These are phyloP conservation scores for Ascochyta lentis DNA, from an alignment of 2,329 filamentous ascomycete species.

Conservation along the genomic window DNA sequence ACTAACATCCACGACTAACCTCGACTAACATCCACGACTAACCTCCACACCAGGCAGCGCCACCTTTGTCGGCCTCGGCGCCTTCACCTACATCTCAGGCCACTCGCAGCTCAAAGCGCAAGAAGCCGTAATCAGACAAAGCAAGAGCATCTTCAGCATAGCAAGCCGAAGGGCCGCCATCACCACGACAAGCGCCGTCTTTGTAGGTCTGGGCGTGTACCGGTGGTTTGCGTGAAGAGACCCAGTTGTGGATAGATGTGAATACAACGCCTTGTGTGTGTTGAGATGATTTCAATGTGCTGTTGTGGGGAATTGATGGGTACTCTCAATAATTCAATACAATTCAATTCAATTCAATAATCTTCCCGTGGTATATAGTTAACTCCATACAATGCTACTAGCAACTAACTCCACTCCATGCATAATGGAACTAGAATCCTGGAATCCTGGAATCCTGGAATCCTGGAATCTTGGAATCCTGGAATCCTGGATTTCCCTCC, in stretches of 20 bases:
- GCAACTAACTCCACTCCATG: constrained; percentile 31
- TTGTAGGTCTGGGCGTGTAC: constrained; percentile 56
- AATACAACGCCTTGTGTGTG: no score
- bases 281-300: no score
- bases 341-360: constrained; percentile 13
- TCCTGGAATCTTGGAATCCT: no score
- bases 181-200: constrained; percentile 47
- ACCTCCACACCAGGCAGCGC: constrained; percentile 45
- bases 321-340: no score
- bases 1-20: neutral
- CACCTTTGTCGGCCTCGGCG: constrained; percentile 56
- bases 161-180: constrained; percentile 49
- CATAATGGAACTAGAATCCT: constrained; percentile 17
- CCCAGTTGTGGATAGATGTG: no score
- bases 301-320: no score
- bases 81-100: constrained; percentile 55
- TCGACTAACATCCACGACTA: neutral
- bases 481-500: neutral
- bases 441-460: no score
- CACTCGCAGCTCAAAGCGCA: constrained; percentile 53
- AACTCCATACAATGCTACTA: constrained; percentile 37
- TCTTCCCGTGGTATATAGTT: constrained; percentile 24
- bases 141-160: constrained; percentile 52
- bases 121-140: constrained; percentile 50
- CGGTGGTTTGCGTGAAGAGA: constrained; percentile 45